Base-by-base conservation (phyloP, 345 rosid species). In the Carallia brachiata region DNA sequence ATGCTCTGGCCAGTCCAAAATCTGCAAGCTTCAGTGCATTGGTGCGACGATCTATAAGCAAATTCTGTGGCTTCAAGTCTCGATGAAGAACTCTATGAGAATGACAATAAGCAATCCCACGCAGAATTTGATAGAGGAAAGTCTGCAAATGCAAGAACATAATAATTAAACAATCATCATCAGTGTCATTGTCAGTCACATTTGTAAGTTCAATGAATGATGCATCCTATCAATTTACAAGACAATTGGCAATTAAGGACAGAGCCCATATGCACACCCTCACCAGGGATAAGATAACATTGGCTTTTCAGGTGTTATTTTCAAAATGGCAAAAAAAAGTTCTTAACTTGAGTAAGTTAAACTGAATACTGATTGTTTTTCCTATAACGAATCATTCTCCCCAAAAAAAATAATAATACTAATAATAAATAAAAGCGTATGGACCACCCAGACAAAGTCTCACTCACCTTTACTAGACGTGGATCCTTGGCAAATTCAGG, bases 41-140 rank as follows among this genome's bases (percentile, higher is more conserved):
- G 10, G 98, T 82, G 9, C 81, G 83, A 57, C 97, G 94, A 82
- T 95, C 99, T 62, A 95, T 92, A 70, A 95, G 84, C 85, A 95
- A 74, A 77, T 95, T 95, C 78, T 95, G 99, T 37, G 99, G 99
- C 76, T 95, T 95, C 72, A 95, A 79, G 86, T 95, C 99, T 79
- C 99, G 84, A 72, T 92, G 99, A 71, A 95, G 97, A 77, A 95
- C 97, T 75, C 98, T 87, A 79, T 92, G 98, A 76, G 98, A 95
- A 85, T 92, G 99, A 69, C 99, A 95, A 70, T 90, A 89, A 23
- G 97, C 91, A 62, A 95, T 27, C 5, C 99, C 99, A 39, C 97
- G 96, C 53, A 95, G 90, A 79, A 95, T 92, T 83, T 95, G 99
- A 75, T 86, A 83, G 52, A 95, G 96, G 81, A 90, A 92, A 17